A percentile compares a stretch with the other conserved stretches of the same genome.
phyloP scores from a whole-genome alignment of 139 green algal genomes.

The Picochlorum sp. region DNA sequence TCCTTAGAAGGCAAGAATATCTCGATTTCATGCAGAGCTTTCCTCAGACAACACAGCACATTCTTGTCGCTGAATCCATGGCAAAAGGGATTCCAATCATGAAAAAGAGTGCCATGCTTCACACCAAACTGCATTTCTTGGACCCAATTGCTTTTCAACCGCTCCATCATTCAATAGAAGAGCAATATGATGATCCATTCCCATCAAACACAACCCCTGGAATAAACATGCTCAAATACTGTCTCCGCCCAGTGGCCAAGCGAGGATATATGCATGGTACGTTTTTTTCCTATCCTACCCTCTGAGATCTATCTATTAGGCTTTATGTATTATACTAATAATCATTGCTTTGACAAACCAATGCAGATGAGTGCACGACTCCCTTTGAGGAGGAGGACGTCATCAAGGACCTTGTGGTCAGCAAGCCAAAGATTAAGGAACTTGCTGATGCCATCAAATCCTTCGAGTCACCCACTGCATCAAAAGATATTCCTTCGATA shows the following conservation, averaged over 20 bases:
- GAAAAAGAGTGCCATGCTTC: slow-evolving; percentile 26
- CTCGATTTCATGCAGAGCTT: slow-evolving; percentile 27
- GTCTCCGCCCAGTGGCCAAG: slow-evolving; percentile 38
- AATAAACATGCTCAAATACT: slow-evolving; percentile 43
- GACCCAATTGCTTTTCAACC: slow-evolving; percentile 59
- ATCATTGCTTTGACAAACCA: no score
- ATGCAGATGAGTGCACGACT: no score
- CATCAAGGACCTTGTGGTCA: background rate
- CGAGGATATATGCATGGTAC: slow-evolving; percentile 32
- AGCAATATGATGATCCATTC: slow-evolving; percentile 1
- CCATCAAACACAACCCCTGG: slow-evolving; percentile 7
- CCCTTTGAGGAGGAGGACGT: no score
- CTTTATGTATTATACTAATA: no score
- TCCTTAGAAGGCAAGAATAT: slow-evolving; percentile 36
- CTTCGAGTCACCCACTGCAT: background rate
- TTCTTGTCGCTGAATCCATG: slow-evolving; percentile 33
- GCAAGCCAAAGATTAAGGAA: background rate
- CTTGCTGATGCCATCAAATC: background rate
- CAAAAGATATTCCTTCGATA: slow-evolving; percentile 2
- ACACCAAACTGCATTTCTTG: slow-evolving; percentile 64
- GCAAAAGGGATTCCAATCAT: slow-evolving; percentile 11
- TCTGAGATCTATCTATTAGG: no score
- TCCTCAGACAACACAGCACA: slow-evolving; percentile 24
- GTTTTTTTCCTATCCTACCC: background rate
- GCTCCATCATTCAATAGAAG: background rate